phyloP scores from a whole-genome alignment of 805 yeast species.

The Naumovozyma baii region DNA sequence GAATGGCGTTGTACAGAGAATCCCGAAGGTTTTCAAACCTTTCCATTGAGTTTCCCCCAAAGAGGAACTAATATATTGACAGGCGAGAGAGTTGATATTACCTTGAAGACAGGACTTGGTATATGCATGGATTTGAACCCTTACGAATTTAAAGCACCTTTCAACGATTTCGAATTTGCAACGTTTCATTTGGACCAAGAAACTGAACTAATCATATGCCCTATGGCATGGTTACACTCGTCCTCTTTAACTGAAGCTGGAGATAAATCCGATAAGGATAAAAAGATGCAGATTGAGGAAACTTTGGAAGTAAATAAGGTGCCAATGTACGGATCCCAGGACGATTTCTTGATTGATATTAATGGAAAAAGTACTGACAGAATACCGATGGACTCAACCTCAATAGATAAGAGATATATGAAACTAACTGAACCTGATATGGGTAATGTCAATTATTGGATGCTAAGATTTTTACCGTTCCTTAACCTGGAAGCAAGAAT shows the following conservation, averaged over 20 bases:
- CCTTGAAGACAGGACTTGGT: constrained; percentile 51
- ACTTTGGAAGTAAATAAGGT: constrained; percentile 9
- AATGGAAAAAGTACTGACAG: constrained; percentile 8
- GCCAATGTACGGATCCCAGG: constrained; percentile 22
- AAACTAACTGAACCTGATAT: constrained; percentile 35
- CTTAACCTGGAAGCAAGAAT: constrained; percentile 30
- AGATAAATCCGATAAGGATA: constrained; percentile 6
- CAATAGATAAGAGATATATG: constrained; percentile 8
- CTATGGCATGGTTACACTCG: constrained; percentile 78
- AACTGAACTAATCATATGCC: constrained; percentile 54
- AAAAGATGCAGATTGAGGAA: constrained; percentile 5
- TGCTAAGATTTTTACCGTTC: constrained; percentile 57
- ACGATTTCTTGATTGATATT: constrained; percentile 16
- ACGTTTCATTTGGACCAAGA: constrained; percentile 37
- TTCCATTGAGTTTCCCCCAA: constrained; percentile 33
- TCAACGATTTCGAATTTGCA: constrained; percentile 63
- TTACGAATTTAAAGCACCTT: constrained; percentile 72
- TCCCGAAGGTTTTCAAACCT: constrained; percentile 46
- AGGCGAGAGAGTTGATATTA: constrained; percentile 10
- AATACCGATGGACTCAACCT: constrained; percentile 5
- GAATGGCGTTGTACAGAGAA: constrained; percentile 71
- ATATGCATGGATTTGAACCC: constrained; percentile 95
- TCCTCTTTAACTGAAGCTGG: constrained; percentile 31
- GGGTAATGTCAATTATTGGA: constrained; percentile 62
- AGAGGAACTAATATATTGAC: background rate